Base-by-base conservation (phyloP, 2,329 filamentous ascomycete genomes). In the Epichloe coenophiala region DNA sequence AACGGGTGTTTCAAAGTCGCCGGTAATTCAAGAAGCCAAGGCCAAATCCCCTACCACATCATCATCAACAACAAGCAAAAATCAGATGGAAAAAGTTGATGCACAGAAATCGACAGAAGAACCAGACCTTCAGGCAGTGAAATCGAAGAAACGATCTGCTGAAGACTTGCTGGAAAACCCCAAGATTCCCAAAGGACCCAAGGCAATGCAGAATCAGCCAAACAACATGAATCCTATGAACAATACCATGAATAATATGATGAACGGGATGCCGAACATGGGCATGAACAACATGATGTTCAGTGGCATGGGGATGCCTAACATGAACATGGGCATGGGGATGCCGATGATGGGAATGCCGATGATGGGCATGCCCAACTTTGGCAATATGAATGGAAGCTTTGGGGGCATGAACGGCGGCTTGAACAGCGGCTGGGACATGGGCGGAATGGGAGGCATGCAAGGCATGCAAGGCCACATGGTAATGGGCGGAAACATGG, bases 91-190 rank as follows among this genome's bases (percentile, higher is more conserved):
- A 44, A 74, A 72, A 52, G 59, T 66, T 11, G 64, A 68, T 45
- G 68, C 66, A 36, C 69, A 66, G 55, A 55, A 70, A 42, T 50
- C 57, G 35, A 50, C 55, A 8, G 61, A 62, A n/a, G 51, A 49
- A 38, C 48, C 53, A 53, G 67, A 60, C 55, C 61, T 59, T 4
- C 60, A 65, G 27, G 61, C 64, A 27, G 54, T 51, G 48, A 68
- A 67, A 51, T 71, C 78, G 27, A 93, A 86, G 69, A 98, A 97
- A 71, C 81, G 93, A 21, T 78, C 85, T 11, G 88, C 89, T 13
- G 88, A 91, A 37, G 84, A 89, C 48, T 74, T 74, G 35, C 69
- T 77, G 6, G 79, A 82, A 58, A 82, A 84, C 57, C 77, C 78
- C 40, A 78, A 77, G 61, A 78, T 83, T 40, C 78, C 80, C 44